A percentile compares a stretch with the other conserved stretches of the same genome.
Evolutionary conservation across 495 filamentous ascomycete species (phyloP).

Genomic region (Cenococcum geophilum): DNA sequence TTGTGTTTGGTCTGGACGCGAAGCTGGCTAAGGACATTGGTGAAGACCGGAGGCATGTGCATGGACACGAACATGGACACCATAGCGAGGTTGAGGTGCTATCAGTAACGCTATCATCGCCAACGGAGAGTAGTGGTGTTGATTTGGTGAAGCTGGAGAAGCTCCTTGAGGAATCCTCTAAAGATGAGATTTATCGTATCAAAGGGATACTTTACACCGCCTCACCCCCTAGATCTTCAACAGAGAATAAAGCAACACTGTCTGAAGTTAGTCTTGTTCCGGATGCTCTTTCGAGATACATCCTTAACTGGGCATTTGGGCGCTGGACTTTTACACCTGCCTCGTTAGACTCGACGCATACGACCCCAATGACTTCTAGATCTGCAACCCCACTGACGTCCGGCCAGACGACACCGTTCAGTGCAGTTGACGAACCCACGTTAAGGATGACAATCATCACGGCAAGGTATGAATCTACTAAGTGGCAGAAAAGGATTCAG

Average conservation of each 20-base stretch:
- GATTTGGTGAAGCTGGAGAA: constrained; percentile 59
- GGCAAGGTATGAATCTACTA: constrained; percentile 74
- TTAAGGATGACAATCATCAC: constrained; percentile 79
- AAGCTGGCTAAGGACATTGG: constrained; percentile 58
- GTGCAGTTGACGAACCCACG: constrained; percentile 39
- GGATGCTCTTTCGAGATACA: constrained; percentile 49
- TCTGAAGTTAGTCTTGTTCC: constrained; percentile 14
- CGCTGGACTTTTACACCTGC: constrained; percentile 78
- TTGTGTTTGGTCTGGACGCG: constrained; percentile 83
- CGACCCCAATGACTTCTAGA: constrained; percentile 29
- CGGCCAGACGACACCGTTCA: constrained; percentile 31
- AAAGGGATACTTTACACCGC: constrained; percentile 72
- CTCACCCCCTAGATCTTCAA: constrained; percentile 55
- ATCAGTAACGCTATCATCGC: constrained; percentile 58
- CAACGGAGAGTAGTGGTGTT: constrained; percentile 41
- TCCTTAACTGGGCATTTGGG: constrained; percentile 97
- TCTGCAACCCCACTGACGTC: constrained; percentile 34
- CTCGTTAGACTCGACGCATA: constrained; percentile 34
- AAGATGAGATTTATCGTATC: constrained; percentile 92
- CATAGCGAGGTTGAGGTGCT: constrained; percentile 88
- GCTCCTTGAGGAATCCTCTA: constrained; percentile 64
- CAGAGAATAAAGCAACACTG: constrained; percentile 38
- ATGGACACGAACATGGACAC: constrained; percentile 47
- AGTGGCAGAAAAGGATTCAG: constrained; percentile 62
- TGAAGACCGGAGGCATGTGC: constrained; percentile 30